Evolutionary conservation across 2,329 filamentous ascomycete species (phyloP).

Genomic region (Diaporthe citrichinensis): DNA sequence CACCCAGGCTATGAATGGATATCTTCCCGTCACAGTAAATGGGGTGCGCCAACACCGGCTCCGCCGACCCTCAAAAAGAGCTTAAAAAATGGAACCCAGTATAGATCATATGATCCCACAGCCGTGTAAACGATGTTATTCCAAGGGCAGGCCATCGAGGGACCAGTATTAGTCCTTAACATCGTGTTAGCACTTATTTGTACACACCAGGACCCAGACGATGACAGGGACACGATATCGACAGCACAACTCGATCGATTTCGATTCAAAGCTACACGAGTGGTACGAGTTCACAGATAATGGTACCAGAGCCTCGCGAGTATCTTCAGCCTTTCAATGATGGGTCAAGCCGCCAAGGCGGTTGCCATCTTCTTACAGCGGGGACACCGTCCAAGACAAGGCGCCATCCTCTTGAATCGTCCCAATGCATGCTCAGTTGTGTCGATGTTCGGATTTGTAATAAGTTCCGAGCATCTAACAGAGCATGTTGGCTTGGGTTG

Average conservation of each 20-base stretch:
- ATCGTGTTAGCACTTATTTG: background rate
- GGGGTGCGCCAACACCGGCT: slow-evolving; percentile 11
- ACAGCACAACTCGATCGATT: background rate
- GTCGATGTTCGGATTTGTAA: background rate
- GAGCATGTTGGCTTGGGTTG: background rate
- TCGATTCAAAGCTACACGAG: background rate
- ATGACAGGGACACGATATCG: too few species aligned
- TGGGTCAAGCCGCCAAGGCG: background rate
- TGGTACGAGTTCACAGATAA: background rate
- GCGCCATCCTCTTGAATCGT: slow-evolving; percentile 14
- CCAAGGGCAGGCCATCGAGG: background rate
- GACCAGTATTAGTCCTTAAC: background rate
- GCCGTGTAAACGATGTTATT: background rate
- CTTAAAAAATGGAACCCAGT: slow-evolving; percentile 18
- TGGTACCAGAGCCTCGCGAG: background rate
- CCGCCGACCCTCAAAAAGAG: slow-evolving; percentile 28
- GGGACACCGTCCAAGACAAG: background rate
- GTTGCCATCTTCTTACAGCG: background rate
- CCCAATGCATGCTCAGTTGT: background rate
- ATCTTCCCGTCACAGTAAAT: background rate
- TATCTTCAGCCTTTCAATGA: background rate
- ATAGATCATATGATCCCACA: background rate
- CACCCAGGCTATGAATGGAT: background rate
- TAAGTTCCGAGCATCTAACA: background rate
- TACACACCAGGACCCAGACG: background rate